Conservation (phyloP, 768 basidiomycete species). For the Galerina sulciceps region DNA sequence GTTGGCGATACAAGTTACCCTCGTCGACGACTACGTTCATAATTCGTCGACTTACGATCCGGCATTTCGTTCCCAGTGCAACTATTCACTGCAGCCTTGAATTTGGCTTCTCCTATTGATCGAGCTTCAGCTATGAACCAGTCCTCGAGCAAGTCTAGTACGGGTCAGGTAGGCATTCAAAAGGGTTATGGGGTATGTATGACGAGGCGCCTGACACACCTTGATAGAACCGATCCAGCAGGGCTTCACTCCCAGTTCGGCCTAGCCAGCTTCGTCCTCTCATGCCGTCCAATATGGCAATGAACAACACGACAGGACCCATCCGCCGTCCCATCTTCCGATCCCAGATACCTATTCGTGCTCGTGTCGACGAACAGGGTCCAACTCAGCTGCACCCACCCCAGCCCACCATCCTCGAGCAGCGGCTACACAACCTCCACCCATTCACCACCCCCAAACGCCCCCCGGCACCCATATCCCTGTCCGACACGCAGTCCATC, state of each 20-base stretch:
- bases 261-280: neutral
- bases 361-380: neutral
- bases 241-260: neutral
- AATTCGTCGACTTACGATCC: conserved; percentile 5
- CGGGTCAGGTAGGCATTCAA: neutral
- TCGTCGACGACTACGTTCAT: conserved; percentile 3
- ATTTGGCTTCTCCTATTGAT: neutral
- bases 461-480: neutral
- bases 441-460: neutral
- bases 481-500: conserved; percentile 7
- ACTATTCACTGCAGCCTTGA: conserved; percentile 1
- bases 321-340: neutral
- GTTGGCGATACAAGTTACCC: conserved; percentile 19
- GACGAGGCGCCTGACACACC: neutral
- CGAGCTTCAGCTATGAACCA: neutral
- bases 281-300: neutral
- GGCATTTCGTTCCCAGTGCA: neutral
- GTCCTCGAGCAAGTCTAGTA: neutral
- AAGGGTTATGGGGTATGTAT: too few species aligned
- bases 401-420: neutral
- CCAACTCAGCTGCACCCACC: neutral
- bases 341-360: conserved; percentile 10
- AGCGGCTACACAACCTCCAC: neutral
- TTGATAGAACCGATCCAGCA: neutral
- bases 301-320: neutral